phyloP scores from a whole-genome alignment of 225 moss, liverwort and hornwort genomes.

The Anthoceros angustus region DNA sequence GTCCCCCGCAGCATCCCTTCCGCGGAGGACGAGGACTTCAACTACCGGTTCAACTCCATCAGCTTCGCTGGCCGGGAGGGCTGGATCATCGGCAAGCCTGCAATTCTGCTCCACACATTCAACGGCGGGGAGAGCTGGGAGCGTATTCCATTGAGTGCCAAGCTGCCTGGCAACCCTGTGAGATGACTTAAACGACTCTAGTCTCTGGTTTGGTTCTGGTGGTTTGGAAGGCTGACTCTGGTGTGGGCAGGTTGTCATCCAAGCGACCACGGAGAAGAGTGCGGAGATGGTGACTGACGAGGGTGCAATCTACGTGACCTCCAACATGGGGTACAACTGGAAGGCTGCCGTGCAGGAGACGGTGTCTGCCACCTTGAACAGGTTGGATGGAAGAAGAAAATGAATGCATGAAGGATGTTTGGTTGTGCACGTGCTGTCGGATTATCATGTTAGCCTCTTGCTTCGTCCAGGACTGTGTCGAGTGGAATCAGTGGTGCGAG shows the following conservation, averaged over 20 bases:
- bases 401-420: no score
- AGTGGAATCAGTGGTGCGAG: slow-evolving; percentile 96
- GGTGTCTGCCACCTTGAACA: slow-evolving; percentile 80
- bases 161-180: slow-evolving; percentile 84
- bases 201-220: neutral
- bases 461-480: slow-evolving; percentile 45
- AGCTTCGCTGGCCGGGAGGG: slow-evolving; percentile 77
- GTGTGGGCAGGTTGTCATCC: slow-evolving; percentile 39
- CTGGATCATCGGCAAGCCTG: slow-evolving; percentile 94
- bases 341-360: slow-evolving; percentile 97
- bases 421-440: neutral
- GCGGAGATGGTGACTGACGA: slow-evolving; percentile 96
- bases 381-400: slow-evolving; percentile 18
- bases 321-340: slow-evolving; percentile 81
- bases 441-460: neutral
- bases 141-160: slow-evolving; percentile 68
- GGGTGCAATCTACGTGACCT: slow-evolving; percentile 77
- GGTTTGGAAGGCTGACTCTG: neutral
- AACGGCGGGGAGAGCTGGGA: slow-evolving; percentile 67
- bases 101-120: slow-evolving; percentile 71
- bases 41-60: slow-evolving; percentile 76
- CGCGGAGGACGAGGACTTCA: slow-evolving; percentile 84
- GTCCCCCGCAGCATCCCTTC: slow-evolving; percentile 52
- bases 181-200: slow-evolving; percentile 3
- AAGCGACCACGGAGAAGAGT: slow-evolving; percentile 41